A percentile compares a stretch with the other conserved stretches of the same genome.
These are phyloP conservation scores for Ganoderma lingzhi DNA, from an alignment of 1,284 basidiomycete genomes.

Conservation along the genomic window DNA sequence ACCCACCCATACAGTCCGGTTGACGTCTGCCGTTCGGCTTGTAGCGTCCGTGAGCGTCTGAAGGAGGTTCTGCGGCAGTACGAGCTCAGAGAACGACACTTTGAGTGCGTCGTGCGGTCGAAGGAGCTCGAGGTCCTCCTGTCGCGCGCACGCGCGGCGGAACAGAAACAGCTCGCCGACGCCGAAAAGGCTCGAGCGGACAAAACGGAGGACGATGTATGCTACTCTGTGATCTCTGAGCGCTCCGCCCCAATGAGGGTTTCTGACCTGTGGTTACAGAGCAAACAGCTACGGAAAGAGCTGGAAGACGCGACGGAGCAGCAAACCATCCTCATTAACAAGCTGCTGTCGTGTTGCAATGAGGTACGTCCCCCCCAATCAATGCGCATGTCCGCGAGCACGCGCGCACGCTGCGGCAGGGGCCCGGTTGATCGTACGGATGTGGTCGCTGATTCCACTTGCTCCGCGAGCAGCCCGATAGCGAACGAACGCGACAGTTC, in stretches of 20 bases:
- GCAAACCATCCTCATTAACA: constrained; percentile 80
- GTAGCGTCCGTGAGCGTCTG: constrained; percentile 79
- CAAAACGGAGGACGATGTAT: constrained; percentile 75
- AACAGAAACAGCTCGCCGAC: constrained; percentile 82
- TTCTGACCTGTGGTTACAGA: constrained; percentile 47
- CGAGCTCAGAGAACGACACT: constrained; percentile 86
- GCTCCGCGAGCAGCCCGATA: constrained; percentile 63
- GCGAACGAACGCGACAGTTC: constrained; percentile 79
- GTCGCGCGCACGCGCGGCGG: constrained; percentile 82
- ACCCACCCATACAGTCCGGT: not conserved
- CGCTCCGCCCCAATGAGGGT: constrained; percentile 23
- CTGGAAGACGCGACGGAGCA: constrained; percentile 77
- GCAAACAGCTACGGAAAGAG: constrained; percentile 70
- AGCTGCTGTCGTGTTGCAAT: constrained; percentile 82
- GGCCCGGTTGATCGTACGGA: constrained; percentile 29
- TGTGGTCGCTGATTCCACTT: constrained; percentile 10
- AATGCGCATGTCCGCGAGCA: constrained; percentile 37
- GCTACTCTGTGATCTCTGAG: constrained; percentile 30
- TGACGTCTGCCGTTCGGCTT: constrained; percentile 16
- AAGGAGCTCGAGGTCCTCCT: constrained; percentile 87
- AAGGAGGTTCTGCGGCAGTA: constrained; percentile 86
- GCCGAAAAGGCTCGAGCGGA: constrained; percentile 73
- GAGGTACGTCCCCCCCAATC: constrained; percentile 69
- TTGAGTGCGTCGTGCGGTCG: constrained; percentile 86
- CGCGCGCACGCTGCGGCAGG: not conserved